A percentile compares a stretch with the other conserved stretches of the same genome.
Conservation (phyloP, 345 rosid genomes). For the Reutealis trisperma region DNA sequence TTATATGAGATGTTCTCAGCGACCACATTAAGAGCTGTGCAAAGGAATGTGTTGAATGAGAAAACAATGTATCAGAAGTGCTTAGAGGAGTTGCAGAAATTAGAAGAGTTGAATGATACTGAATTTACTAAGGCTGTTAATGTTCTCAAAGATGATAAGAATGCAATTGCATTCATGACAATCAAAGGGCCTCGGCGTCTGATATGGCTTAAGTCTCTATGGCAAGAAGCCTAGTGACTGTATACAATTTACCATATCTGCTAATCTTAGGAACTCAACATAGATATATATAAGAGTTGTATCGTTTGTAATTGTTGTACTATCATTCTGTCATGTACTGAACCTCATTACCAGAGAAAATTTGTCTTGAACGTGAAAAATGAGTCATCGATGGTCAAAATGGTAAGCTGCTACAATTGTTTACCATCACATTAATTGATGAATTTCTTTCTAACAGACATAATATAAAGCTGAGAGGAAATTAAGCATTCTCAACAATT, state of each 20-base stretch:
- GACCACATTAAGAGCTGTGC: constrained; percentile 21
- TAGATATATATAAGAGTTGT: background rate
- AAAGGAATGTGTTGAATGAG: constrained; percentile 24
- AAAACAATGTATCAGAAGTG: constrained; percentile 37
- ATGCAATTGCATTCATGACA: constrained; percentile 39
- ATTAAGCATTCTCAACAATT: too few species aligned
- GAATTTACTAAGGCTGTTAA: constrained; percentile 36
- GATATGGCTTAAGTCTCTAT: constrained; percentile 38
- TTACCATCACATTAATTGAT: too few species aligned
- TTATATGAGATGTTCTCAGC: constrained; percentile 35
- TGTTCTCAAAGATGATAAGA: constrained; percentile 41
- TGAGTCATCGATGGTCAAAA: too few species aligned
- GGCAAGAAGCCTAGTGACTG: constrained; percentile 21
- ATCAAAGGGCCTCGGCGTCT: constrained; percentile 32
- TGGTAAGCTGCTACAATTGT: too few species aligned
- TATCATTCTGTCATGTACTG: background rate
- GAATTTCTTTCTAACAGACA: too few species aligned
- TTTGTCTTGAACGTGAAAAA: background rate
- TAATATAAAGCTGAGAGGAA: too few species aligned
- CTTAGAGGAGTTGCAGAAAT: constrained; percentile 41
- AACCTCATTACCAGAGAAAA: background rate
- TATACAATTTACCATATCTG: background rate
- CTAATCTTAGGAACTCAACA: background rate
- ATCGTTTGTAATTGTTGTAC: background rate
- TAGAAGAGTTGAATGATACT: constrained; percentile 31